Evolutionary conservation across 164 flowering plant genomes (phyloP).

Genomic region (Vitis rotundifolia): DNA sequence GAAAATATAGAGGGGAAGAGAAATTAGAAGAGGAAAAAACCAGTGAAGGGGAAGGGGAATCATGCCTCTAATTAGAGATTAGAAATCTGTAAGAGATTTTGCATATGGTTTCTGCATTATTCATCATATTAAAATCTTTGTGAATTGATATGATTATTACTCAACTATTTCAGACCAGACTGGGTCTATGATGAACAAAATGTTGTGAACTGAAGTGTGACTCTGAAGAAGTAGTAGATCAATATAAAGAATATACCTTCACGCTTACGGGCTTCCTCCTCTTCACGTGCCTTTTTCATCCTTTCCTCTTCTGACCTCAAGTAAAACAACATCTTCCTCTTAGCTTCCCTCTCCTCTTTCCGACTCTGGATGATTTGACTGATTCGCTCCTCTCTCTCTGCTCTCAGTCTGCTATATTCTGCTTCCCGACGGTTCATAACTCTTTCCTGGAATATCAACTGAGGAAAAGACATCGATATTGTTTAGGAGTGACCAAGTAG

Average conservation of each 20-base stretch:
- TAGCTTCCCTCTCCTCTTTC: constrained; percentile 54
- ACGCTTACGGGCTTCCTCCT: constrained; percentile 79
- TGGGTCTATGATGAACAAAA: neutral
- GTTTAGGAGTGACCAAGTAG: too few relatives aligned
- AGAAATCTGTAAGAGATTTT: too few relatives aligned
- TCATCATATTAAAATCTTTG: too few relatives aligned
- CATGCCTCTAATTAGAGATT: neutral
- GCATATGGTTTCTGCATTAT: too few relatives aligned
- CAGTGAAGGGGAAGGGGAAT: neutral
- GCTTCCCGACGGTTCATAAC: constrained; percentile 57
- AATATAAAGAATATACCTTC: constrained; percentile 53
- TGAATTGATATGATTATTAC: too few relatives aligned
- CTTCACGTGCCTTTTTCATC: constrained; percentile 55
- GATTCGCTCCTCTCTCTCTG: constrained; percentile 76
- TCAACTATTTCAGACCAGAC: too few relatives aligned
- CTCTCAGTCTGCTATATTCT: constrained; percentile 49
- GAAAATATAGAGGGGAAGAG: neutral
- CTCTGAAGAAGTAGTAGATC: too few relatives aligned
- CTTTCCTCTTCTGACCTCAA: constrained; percentile 72
- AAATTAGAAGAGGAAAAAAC: neutral
- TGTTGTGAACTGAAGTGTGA: neutral
- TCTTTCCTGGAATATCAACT: constrained; percentile 63
- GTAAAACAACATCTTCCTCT: constrained; percentile 66
- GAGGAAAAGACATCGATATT: neutral
- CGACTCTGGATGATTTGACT: constrained; percentile 35